Base-by-base conservation (phyloP, 176 grass and related monocot species). In the Calamus simplicifolius region DNA sequence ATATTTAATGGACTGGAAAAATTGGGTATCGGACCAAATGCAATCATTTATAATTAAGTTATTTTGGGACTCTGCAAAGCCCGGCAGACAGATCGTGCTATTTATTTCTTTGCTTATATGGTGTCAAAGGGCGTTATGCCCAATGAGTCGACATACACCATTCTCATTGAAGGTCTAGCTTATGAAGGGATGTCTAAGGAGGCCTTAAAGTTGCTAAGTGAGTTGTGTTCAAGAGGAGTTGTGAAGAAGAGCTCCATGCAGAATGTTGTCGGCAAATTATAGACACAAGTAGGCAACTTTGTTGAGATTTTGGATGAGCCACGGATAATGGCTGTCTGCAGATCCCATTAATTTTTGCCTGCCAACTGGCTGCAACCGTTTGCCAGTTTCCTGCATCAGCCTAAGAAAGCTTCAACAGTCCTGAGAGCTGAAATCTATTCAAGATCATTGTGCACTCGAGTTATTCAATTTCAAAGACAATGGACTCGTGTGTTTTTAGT, bases 71-170 rank as follows among this genome's bases (percentile, higher is more conserved):
- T 90, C 52, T 90, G 82, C 49, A 82, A 77, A 82, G 59, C 61
- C 50, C 76, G 79, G 54, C 80, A 77, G 77, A 79, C 68, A 53
- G 75, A 79, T 28, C 38, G 68, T 55, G 87, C 79, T 38, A 85
- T 90, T 27, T 79, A 90, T 68, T 67, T 85, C 19, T 73, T 90
- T 57, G 59, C 48, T 67, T 54, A 70, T 67, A 90, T 90, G 87
- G 68, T 90, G 18, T 90, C 72, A 6, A 62, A 56, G 72, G 82
- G 87, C 19, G 82, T 72, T 52, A 80, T 85, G 82, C 87, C 87
- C 55, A 59, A 81, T 59, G 82, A 90, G 58, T 70, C 66, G 21
- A 79, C 82, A 21, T 90, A 90, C 52, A 59, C 51, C 50, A 70
- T 85, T 73, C 64, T 85, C 48, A 77, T 90, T 17, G 82, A 90